Evolutionary conservation across 2,329 filamentous ascomycete genomes (phyloP).

Genomic region (Talaromyces verruculosus): DNA sequence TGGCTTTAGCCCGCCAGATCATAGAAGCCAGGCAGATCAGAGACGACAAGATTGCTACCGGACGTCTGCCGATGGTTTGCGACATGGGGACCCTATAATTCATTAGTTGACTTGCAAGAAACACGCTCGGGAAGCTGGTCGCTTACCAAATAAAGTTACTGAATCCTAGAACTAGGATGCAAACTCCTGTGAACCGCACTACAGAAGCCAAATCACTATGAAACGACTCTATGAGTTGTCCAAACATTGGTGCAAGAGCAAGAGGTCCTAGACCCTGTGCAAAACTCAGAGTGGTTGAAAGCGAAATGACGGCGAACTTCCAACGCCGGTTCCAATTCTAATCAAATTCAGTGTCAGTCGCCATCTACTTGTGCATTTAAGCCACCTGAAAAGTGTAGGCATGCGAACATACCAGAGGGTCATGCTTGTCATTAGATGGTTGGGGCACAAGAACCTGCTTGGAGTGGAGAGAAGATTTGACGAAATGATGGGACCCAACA

Average conservation of each 20-base stretch:
- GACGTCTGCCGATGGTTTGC: constrained; percentile 56
- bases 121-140: background rate
- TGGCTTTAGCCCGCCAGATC: constrained; percentile 60
- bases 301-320: constrained; percentile 36
- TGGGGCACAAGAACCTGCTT: constrained; percentile 51
- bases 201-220: constrained; percentile 54
- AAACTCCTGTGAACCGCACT: constrained; percentile 58
- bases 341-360: background rate
- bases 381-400: background rate
- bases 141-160: constrained; percentile 60
- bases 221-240: constrained; percentile 57
- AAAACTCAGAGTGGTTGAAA: constrained; percentile 53
- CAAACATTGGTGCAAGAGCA: constrained; percentile 60
- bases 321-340: constrained; percentile 51
- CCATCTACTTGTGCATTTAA: background rate
- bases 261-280: constrained; percentile 57
- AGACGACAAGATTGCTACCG: constrained; percentile 54
- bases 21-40: constrained; percentile 54
- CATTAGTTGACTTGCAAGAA: background rate
- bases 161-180: constrained; percentile 59
- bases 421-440: constrained; percentile 48
- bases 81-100: constrained; percentile 54
- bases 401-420: constrained; percentile 42
- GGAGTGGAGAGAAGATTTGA: constrained; percentile 52
- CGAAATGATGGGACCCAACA: constrained; percentile 63